Evolutionary conservation across 73 alveolate genomes (phyloP).

Genomic region (Tetrahymena malaccensis): DNA sequence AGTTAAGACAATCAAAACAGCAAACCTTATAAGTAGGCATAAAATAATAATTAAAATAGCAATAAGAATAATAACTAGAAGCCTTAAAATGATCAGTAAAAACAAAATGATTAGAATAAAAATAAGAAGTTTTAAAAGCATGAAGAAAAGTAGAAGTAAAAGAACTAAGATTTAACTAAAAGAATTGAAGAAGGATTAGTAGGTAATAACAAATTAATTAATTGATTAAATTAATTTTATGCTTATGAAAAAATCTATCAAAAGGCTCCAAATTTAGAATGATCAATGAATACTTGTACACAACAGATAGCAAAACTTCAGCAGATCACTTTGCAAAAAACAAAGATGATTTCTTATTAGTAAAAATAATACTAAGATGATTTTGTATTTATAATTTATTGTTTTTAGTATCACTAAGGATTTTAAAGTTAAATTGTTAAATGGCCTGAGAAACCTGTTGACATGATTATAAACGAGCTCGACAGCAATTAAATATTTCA

Average conservation of each 20-base stretch:
- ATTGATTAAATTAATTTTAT: no score
- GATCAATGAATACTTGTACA: slow-evolving; percentile 83
- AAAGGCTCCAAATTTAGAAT: slow-evolving; percentile 64
- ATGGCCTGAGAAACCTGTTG: slow-evolving; percentile 90
- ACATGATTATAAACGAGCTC: slow-evolving; percentile 49
- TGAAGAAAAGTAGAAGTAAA: not conserved
- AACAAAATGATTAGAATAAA: not conserved
- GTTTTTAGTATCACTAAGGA: slow-evolving; percentile 68
- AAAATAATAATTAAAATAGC: not conserved
- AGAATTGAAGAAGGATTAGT: not conserved
- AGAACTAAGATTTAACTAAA: not conserved
- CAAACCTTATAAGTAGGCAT: not conserved
- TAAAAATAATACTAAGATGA: not conserved
- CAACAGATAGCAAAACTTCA: slow-evolving; percentile 61
- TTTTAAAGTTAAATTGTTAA: slow-evolving; percentile 60
- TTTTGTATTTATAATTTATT: not conserved
- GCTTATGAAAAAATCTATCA: no score
- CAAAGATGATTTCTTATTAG: slow-evolving; percentile 50
- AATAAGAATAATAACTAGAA: not conserved
- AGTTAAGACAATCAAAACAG: not conserved
- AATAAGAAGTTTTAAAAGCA: not conserved
- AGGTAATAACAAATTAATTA: not conserved
- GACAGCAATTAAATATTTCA: slow-evolving; percentile 51
- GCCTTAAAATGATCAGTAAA: not conserved
- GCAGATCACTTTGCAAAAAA: slow-evolving; percentile 56